These are phyloP conservation scores for Eutrema heterophyllum DNA, from an alignment of 345 rosid species.

Conservation along the genomic window DNA sequence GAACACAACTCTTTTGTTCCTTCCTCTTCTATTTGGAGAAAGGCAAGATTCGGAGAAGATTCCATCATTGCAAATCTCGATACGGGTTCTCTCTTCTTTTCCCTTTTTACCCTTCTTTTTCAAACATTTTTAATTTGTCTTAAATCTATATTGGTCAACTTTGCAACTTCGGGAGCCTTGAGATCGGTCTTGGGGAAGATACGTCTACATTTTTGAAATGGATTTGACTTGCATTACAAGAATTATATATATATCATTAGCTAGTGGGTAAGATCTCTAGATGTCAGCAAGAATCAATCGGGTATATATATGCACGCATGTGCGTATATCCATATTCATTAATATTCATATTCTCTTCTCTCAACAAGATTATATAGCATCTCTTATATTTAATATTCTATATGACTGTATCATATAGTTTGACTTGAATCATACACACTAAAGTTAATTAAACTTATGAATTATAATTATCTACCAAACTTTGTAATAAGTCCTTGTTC, in stretches of 20 bases:
- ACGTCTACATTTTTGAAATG: not conserved
- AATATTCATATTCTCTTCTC: slow-evolving; percentile 10
- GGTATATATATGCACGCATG: slow-evolving; percentile 17
- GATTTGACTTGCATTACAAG: slow-evolving; percentile 28
- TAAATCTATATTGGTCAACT: slow-evolving; percentile 21
- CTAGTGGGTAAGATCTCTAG: slow-evolving; percentile 15
- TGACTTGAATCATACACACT: not conserved
- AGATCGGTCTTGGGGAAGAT: slow-evolving; percentile 12
- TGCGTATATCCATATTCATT: slow-evolving; percentile 32
- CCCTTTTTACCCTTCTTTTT: not conserved
- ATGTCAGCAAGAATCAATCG: slow-evolving; percentile 25
- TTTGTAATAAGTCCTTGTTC: not conserved
- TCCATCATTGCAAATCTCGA: slow-evolving; percentile 84
- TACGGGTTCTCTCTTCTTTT: slow-evolving; percentile 43
- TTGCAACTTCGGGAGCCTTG: slow-evolving; percentile 12
- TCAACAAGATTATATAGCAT: not conserved
- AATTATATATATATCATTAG: not conserved
- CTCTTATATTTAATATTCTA: slow-evolving; percentile 7
- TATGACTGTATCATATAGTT: not conserved
- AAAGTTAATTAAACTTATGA: not conserved
- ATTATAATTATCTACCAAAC: not conserved
- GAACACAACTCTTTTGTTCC: slow-evolving; percentile 43
- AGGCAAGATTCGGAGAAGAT: slow-evolving; percentile 72
- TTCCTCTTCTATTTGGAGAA: slow-evolving; percentile 56
- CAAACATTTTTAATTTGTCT: not conserved